phyloP scores from a whole-genome alignment of 2,329 filamentous ascomycete species.

The Fusarium penzigii region DNA sequence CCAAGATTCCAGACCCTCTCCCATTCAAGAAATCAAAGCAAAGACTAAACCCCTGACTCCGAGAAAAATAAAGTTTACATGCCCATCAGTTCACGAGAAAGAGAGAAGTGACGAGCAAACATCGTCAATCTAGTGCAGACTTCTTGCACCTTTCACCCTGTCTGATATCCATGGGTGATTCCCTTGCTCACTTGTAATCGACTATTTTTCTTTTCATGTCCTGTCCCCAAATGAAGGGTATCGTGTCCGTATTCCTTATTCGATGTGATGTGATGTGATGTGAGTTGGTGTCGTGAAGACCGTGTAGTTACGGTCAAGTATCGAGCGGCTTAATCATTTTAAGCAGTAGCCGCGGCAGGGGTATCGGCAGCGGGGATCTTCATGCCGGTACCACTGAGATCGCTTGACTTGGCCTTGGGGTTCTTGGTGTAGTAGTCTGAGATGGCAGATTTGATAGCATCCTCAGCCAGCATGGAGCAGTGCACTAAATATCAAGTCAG shows the following conservation, averaged over 20 bases:
- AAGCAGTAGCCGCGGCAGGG: conserved; percentile 33
- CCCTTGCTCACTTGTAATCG: conserved; percentile 7
- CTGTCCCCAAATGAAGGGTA: conserved; percentile 27
- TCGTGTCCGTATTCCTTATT: conserved; percentile 27
- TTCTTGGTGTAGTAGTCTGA: conserved; percentile 91
- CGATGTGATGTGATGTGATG: conserved; percentile 4
- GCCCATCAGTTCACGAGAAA: conserved; percentile 16
- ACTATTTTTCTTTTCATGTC: conserved; percentile 14
- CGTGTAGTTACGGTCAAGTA: conserved; percentile 11
- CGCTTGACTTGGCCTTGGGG: conserved; percentile 69
- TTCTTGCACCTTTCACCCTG: conserved; percentile 10
- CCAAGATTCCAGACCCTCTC: conserved; percentile 9
- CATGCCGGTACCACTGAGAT: conserved; percentile 73
- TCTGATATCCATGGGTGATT: conserved; percentile 6
- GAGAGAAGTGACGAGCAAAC: conserved; percentile 10
- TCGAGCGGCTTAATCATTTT: conserved; percentile 8
- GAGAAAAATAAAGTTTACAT: conserved; percentile 6
- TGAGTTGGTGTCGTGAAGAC: conserved; percentile 1
- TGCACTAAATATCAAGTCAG: conserved; percentile 63
- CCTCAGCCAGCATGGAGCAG: conserved; percentile 89
- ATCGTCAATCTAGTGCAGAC: conserved; percentile 15
- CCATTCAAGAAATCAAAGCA: conserved; percentile 13
- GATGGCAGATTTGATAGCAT: conserved; percentile 89
- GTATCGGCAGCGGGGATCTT: conserved; percentile 61
- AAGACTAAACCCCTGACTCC: conserved; percentile 29